A percentile compares a stretch with the other conserved stretches of the same genome.
phyloP scores from a whole-genome alignment of 257 asterid genomes.

The Solanum appendiculatum region DNA sequence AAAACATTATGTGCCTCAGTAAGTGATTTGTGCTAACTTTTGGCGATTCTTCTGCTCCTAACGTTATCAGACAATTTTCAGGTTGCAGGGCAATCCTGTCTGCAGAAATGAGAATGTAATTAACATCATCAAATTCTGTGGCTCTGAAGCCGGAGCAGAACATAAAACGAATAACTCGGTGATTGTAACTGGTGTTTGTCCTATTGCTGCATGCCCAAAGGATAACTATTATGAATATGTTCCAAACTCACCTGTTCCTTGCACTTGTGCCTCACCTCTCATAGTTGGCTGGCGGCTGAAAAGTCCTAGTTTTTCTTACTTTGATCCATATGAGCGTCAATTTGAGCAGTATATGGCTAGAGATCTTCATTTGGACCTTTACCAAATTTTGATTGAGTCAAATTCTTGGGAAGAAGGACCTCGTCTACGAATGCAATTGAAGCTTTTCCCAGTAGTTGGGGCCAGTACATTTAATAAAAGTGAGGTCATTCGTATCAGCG shows the following conservation, averaged over 20 bases:
- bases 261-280: constrained; percentile 79
- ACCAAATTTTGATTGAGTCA: constrained; percentile 57
- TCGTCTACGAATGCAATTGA: constrained; percentile 68
- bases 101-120: constrained; percentile 22
- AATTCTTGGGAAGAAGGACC: constrained; percentile 70
- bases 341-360: constrained; percentile 47
- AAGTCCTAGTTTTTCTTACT: constrained; percentile 85
- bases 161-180: constrained; percentile 8
- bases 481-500: constrained; percentile 51
- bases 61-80: not conserved
- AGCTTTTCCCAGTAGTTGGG: constrained; percentile 53
- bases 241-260: constrained; percentile 49
- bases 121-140: constrained; percentile 40
- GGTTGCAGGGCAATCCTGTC: constrained; percentile 78
- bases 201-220: constrained; percentile 41
- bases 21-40: not conserved
- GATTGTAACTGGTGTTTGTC: constrained; percentile 20
- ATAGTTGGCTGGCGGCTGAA: constrained; percentile 79
- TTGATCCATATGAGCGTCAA: constrained; percentile 36
- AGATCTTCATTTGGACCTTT: constrained; percentile 43
- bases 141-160: constrained; percentile 34
- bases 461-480: constrained; percentile 41
- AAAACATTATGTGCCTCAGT: not conserved
- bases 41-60: not conserved
- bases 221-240: constrained; percentile 24